Base-by-base conservation (phyloP, 768 basidiomycete species). In the Pisolithus marmoratus region DNA sequence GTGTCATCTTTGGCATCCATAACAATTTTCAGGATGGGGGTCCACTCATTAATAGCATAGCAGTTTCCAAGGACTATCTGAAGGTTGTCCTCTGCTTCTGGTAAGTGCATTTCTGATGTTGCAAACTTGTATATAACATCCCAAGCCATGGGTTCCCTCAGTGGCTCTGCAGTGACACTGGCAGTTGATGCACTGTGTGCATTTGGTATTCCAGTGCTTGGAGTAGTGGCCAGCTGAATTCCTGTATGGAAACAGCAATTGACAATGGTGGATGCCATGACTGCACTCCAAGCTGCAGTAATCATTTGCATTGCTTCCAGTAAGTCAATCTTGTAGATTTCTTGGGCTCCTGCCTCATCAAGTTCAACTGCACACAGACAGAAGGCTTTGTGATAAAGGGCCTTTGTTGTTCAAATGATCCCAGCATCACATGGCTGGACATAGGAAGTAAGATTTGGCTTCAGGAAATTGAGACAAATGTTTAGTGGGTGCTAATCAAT, bases 261-360 rank as follows among this genome's bases (percentile, higher is more conserved):
- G 31, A 11, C 5, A 11, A 51, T 51, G 24, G 70, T 71, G n/a
- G 45, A 47, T 2, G 52, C n/a, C 26, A 49, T 48, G n/a, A 73
- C 57, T 7, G 36, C 37, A 8, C 59, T 34, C 70, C 73, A 75
- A 5, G 68, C 68, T 24, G 60, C 55, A 20, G 59, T 51, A 57
- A 73, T 62, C 8, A 55, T 48, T 63, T 74, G 71, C 8, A 58
- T 23, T 11, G 26, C 68, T 46, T 70, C 57, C 19, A 71, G 64
- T 23, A 67, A 54, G 50, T 69, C 60, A 38, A 74, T 67, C 42
- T 71, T 66, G 56, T 70, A 74, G 26, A 72, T 68, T 15, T 72
- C 60, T 2, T 36, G 1, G 20, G 60, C 59, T 19, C 60, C 69
- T 19, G 60, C 63, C 23, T 71, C 66, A 58, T 72, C 66, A 29